Percentiles rank a stretch among this genome's conserved stretches.
These are phyloP conservation scores for Paramecium pentaurelia DNA, from an alignment of 73 alveolate species.

Conservation along the genomic window DNA sequence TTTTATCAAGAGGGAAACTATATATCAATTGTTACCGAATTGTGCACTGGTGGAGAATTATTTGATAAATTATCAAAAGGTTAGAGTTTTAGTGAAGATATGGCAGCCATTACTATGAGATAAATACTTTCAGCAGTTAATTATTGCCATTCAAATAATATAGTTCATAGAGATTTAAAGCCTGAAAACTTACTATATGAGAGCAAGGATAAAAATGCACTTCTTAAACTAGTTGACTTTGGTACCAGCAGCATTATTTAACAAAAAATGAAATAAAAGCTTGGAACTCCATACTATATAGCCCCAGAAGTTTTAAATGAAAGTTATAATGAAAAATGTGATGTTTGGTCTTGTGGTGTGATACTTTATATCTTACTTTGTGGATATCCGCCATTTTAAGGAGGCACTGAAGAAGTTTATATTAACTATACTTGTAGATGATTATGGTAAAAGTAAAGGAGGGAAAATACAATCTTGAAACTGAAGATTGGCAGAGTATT, in stretches of 20 bases:
- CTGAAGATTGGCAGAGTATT: conserved; percentile 44
- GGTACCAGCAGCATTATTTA: conserved; percentile 5
- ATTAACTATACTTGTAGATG: not conserved
- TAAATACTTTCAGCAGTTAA: conserved; percentile 44
- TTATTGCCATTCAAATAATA: conserved; percentile 55
- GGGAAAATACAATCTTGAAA: conserved; percentile 28
- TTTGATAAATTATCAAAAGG: conserved; percentile 44
- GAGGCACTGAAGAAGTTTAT: conserved; percentile 15
- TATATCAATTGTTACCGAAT: conserved; percentile 48
- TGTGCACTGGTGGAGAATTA: conserved; percentile 59
- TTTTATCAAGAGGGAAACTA: conserved; percentile 46
- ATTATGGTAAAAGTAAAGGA: conserved; percentile 48
- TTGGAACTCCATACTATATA: conserved; percentile 59
- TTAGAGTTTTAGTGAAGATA: not conserved
- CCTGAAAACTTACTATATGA: conserved; percentile 53
- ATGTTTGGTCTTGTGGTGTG: conserved; percentile 63
- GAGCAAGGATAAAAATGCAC: conserved; percentile 23
- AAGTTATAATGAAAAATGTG: conserved; percentile 61
- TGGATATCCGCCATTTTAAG: conserved; percentile 58
- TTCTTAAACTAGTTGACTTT: conserved; percentile 49
- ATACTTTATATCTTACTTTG: conserved; percentile 50
- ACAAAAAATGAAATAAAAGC: conserved; percentile 44
- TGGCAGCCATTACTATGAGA: conserved; percentile 39
- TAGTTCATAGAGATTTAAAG: conserved; percentile 59
- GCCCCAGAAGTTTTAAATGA: conserved; percentile 57